Evolutionary conservation across 2,329 filamentous ascomycete species (phyloP), one percentile per base, ranked within the genome.

Genomic region (Sporothrix protearum): DNA sequence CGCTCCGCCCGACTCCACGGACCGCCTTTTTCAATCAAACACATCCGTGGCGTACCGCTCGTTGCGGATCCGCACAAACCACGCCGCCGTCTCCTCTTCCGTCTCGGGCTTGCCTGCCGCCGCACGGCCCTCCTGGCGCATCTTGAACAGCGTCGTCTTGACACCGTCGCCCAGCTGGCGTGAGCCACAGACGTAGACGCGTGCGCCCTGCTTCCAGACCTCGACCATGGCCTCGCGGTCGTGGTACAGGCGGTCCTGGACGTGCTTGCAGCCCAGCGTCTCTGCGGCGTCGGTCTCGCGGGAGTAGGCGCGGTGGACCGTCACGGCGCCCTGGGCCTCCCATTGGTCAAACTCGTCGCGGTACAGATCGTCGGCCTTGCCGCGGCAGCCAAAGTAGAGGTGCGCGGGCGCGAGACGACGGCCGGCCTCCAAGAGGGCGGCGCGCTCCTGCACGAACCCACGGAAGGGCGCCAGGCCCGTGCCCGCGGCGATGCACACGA

Each of bases 171-270:
- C 83, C 2, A 86, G 78, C 10, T 76, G 77, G 16, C 82, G 79
- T 55, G 84, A 85, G 0, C 89, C 89, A 76, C 89, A 91, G 0
- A 91, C 86, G 76, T 86, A 91, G 5, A 90, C 78, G 76, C 85
- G 85, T 0, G 87, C 80, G 0, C 80, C 80, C 10, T 64, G 9
- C 10, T 77, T 72, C 81, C 81, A 83, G 42, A 82, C 73, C 19
- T 59, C 72, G 66, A 73, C 70, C 9, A 82, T 73, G 3, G 79
- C 78, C 6, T 74, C 75, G 6, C 77, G 71, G 59, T 83, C 77
- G 2, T 87, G 74, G 86, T 82, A 77, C 85, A 81, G 73, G 83
- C 84, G 33, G 82, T 84, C 76, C 85, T 86, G 78, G 80, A 86
- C 82, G 57, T 79, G 73, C 47, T 69, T 75, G 73, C 76, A 77